phyloP scores from a whole-genome alignment of 352 stramenopile genomes.

The Plasmopara muralis region DNA sequence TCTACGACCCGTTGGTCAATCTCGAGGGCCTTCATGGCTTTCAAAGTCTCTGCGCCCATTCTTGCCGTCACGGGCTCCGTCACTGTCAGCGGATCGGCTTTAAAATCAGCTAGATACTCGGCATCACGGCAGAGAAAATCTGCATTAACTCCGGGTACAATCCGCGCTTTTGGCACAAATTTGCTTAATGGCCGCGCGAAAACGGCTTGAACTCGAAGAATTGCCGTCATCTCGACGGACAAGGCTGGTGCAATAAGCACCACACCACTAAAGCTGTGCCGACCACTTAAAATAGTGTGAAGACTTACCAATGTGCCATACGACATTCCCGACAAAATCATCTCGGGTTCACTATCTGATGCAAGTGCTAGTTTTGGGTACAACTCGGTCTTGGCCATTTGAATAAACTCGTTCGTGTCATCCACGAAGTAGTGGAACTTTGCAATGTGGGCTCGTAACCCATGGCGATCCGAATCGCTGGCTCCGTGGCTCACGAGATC shows the following conservation, averaged over 20 bases:
- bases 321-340: slow-evolving; percentile 57
- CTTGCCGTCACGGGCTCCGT: slow-evolving; percentile 30
- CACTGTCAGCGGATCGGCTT: slow-evolving; percentile 39
- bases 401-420: slow-evolving; percentile 43
- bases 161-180: slow-evolving; percentile 39
- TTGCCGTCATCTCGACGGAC: slow-evolving; percentile 45
- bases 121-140: slow-evolving; percentile 21
- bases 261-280: slow-evolving; percentile 36
- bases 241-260: slow-evolving; percentile 52
- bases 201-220: slow-evolving; percentile 35
- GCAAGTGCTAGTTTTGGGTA: slow-evolving; percentile 15
- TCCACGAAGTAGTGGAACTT: slow-evolving; percentile 45
- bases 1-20: slow-evolving; percentile 28
- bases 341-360: slow-evolving; percentile 17
- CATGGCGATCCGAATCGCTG: slow-evolving; percentile 31
- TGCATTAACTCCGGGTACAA: slow-evolving; percentile 52
- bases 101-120: slow-evolving; percentile 40
- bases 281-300: slow-evolving; percentile 42
- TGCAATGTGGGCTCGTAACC: slow-evolving; percentile 25
- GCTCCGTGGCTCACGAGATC: slow-evolving; percentile 41
- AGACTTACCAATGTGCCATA: slow-evolving; percentile 55
- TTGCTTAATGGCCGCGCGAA: slow-evolving; percentile 36
- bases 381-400: slow-evolving; percentile 29
- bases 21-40: slow-evolving; percentile 32
- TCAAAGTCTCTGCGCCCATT: slow-evolving; percentile 39